Evolutionary conservation across 768 basidiomycete genomes (phyloP), one percentile per base, ranked within the genome.

Genomic region (Termitomyces sp.): DNA sequence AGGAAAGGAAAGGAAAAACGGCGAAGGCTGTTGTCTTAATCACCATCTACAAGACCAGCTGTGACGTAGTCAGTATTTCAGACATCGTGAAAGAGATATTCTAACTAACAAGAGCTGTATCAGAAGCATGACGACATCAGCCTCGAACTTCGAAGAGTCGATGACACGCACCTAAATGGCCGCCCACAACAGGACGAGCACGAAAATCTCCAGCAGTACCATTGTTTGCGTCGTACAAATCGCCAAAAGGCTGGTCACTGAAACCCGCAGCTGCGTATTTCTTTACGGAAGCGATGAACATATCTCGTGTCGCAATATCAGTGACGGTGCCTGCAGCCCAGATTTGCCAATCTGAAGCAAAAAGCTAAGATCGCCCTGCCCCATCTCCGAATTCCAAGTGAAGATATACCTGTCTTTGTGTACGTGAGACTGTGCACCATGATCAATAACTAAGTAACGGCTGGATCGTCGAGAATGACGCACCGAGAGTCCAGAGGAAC

Each of bases 171-270:
- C 81, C 76, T 76, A 76, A 58, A 71, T 86, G 83, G 38, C 82
- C 84, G 12, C 83, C 84, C 5, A 82, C 83, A 20, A 85, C 84
- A 4, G 84, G 83, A 8, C 85, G 76, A 5, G 84, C 84, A 48
- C 78, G 75, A 77, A 86, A 86, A 4, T 78, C 78, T 51, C 80
- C 72, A 12, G 78, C 73, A 4, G 68, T 58, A 9, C 83, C 86
- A 62, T 81, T 75, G 5, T 73, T 74, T 0, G 83, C 83, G 66
- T 85, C 82, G 67, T 86, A 85, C 82, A 82, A 81, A 66, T 85
- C 84, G 20, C 75, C 74, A 45, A 78, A 70, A 31, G 77, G 69
- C 62, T 76, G 73, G 8, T 69, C 69, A 66, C 77, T 83, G 46
- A 74, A 63, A 15, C 81, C 82, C 56, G 79, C 74, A 0, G 81